Evolutionary conservation across 345 rosid species (phyloP).

Genomic region (Eucalyptus camaldulensis): DNA sequence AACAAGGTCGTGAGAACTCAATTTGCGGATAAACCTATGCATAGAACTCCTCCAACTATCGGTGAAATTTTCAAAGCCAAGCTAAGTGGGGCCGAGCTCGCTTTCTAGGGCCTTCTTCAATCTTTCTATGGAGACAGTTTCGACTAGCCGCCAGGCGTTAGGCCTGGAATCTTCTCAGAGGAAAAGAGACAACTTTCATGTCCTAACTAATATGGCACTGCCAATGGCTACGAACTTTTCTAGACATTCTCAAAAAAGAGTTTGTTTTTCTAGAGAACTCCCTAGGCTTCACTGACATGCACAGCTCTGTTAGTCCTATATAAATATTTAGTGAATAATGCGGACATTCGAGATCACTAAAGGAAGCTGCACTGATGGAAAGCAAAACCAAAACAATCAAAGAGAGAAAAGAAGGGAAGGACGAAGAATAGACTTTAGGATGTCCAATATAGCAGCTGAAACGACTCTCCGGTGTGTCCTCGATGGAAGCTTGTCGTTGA

Average conservation of each 20-base stretch:
- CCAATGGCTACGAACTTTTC: neutral
- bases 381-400: neutral
- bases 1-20: neutral
- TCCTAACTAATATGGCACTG: neutral
- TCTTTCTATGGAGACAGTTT: neutral
- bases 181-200: neutral
- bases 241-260: neutral
- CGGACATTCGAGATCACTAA: neutral
- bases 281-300: neutral
- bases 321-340: neutral
- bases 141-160: neutral
- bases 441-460: neutral
- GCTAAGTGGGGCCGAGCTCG: neutral
- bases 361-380: neutral
- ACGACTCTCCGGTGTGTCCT: neutral
- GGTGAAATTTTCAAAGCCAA: neutral
- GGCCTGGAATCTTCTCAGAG: neutral
- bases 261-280: neutral
- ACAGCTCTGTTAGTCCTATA: neutral
- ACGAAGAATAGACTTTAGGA: neutral
- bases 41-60: neutral
- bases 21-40: neutral
- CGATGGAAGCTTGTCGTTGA: neutral
- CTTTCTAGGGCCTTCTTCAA: neutral
- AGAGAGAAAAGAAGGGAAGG: neutral